Percentiles rank a stretch among this genome's conserved stretches.
phyloP scores from a whole-genome alignment of 768 basidiomycete species.

The Pholiota molesta region DNA sequence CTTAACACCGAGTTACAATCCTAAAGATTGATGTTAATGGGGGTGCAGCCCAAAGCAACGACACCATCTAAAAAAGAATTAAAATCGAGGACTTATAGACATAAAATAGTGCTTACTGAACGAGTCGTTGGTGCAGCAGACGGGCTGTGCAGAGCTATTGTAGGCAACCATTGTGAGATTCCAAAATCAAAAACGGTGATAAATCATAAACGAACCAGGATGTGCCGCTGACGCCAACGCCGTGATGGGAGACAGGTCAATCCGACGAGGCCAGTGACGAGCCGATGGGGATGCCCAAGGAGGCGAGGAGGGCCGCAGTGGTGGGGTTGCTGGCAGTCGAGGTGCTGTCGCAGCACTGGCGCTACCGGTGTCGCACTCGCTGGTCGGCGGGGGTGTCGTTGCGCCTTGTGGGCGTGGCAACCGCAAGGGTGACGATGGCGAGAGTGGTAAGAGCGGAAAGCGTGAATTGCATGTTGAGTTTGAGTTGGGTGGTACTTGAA shows the following conservation, averaged over 20 bases:
- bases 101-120: not conserved
- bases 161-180: too few species aligned
- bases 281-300: constrained; percentile 14
- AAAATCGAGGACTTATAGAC: not conserved
- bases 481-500: not conserved
- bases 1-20: not conserved
- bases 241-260: constrained; percentile 18
- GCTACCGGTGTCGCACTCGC: constrained; percentile 24
- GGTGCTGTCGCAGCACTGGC: constrained; percentile 25
- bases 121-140: constrained; percentile 1
- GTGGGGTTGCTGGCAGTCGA: constrained; percentile 9
- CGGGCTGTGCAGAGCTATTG: not conserved
- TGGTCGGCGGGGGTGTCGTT: not conserved
- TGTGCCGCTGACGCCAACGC: constrained; percentile 14
- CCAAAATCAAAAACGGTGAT: not conserved
- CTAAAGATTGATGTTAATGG: not conserved
- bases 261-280: constrained; percentile 11
- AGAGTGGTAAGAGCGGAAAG: not conserved
- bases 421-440: not conserved
- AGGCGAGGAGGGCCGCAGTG: constrained; percentile 8
- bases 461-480: constrained; percentile 5
- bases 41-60: not conserved
- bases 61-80: not conserved
- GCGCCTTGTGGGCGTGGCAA: not conserved
- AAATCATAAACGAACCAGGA: not conserved